Percentiles rank a stretch among this genome's conserved stretches.
Conservation (phyloP, 176 grass and related monocot genomes). For the Pharus latifolius region DNA sequence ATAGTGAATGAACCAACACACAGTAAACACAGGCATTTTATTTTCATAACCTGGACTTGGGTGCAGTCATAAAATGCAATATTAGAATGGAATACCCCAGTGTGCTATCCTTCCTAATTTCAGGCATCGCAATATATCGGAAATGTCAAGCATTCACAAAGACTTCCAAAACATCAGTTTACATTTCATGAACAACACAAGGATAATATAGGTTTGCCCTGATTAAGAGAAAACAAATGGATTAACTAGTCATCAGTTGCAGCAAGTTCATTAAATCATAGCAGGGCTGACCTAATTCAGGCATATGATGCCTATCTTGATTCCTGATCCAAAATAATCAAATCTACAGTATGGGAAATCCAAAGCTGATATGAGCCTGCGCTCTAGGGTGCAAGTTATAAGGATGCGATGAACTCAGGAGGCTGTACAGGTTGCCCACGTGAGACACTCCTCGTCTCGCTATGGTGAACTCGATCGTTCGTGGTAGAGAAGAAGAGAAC, state of each 20-base stretch:
- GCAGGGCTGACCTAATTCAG: neutral
- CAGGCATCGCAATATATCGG: neutral
- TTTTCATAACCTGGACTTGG: neutral
- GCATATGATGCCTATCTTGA: neutral
- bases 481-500: too few species aligned
- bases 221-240: neutral
- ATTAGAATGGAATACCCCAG: neutral
- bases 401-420: too few species aligned
- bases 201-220: neutral
- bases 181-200: slow-evolving; percentile 11
- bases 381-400: too few species aligned
- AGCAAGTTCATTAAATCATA: neutral
- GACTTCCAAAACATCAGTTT: neutral
- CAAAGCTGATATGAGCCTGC: too few species aligned
- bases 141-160: neutral
- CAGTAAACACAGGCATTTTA: neutral
- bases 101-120: neutral
- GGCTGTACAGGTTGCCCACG: too few species aligned
- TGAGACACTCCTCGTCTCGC: too few species aligned
- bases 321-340: neutral
- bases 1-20: neutral
- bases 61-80: neutral
- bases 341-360: neutral
- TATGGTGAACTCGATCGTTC: too few species aligned
- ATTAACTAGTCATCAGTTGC: neutral